Evolutionary conservation across 192 early-diverging fungal genomes (phyloP).

Genomic region (Funneliformis geosporum): DNA sequence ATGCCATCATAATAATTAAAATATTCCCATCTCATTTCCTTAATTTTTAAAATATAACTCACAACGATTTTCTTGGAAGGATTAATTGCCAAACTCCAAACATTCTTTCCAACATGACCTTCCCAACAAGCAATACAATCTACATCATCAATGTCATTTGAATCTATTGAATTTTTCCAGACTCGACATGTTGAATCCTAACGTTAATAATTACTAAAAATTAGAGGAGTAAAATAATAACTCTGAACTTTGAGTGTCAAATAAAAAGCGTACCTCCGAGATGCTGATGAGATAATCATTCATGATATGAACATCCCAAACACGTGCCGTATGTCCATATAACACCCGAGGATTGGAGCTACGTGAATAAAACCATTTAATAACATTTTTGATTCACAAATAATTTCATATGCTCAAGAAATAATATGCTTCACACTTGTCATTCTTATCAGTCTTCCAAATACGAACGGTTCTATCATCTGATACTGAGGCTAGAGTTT

Average conservation of each 20-base stretch:
- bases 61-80: constrained; percentile 50
- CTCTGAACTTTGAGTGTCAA: background rate
- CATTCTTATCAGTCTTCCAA: constrained; percentile 55
- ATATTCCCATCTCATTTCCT: background rate
- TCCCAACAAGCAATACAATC: constrained; percentile 74
- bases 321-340: constrained; percentile 75
- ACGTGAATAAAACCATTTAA: background rate
- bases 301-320: constrained; percentile 77
- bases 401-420: constrained; percentile 23
- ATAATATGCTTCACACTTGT: constrained; percentile 33
- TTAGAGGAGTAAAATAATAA: background rate
- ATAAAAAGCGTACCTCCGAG: constrained; percentile 51
- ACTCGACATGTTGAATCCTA: constrained; percentile 77
- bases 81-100: constrained; percentile 76
- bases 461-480: constrained; percentile 83
- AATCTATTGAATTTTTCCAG: constrained; percentile 59
- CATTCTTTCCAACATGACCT: constrained; percentile 77
- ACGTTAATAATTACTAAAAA: background rate
- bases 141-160: constrained; percentile 37
- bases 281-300: constrained; percentile 62
- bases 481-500: constrained; percentile 64
- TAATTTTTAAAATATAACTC: constrained; percentile 18
- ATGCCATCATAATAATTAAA: background rate
- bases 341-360: constrained; percentile 37
- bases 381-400: background rate